Evolutionary conservation across 129 eudicot species (phyloP), one percentile per base, ranked within the genome.

Genomic region (Helichrysum umbraculigerum): DNA sequence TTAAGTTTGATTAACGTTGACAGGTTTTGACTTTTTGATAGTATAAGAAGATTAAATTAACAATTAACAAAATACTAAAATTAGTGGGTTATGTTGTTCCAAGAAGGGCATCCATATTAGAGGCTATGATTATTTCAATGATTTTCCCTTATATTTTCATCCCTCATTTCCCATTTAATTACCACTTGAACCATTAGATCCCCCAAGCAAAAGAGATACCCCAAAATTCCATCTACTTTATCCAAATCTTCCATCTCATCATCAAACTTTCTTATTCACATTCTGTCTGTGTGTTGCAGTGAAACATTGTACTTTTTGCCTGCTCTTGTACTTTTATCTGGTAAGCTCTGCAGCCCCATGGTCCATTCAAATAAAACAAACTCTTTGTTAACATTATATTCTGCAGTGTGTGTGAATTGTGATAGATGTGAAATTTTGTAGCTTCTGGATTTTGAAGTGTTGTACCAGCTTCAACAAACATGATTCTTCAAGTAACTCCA

Each of bases 401-500:
- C 3, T 66, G 83, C 74, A 73, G 75, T 14, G 20, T 66, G 70
- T 72, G 28, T 80, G 68, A 65, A 61, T 70, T 79, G 37, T 72
- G 28, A 64, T 52, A 17, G 78, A 50, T 78, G 71, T 39, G 16
- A 44, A 12, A 14, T 47, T 20, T 69, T 69, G 70, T n/a, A 20
- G 17, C 37, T 37, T 54, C 42, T 59, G 4, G 54, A 28, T 60
- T 25, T 25, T 11, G 0, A 21, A 60, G 66, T 9, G 66, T 64
- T 42, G 71, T 30, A 57, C 60, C 59, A 76, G 59, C 34, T 2
- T 2, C 34, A 69, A 42, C 33, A 39, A 3, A 28, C 78, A 80
- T 80, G 79, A 41, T 66, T 68, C 63, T 22, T 80, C 83, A 80
- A 32, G 83, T 80, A 80, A 80, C 16, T 79, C 50, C 74, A 65